phyloP scores from a whole-genome alignment of 2,329 filamentous ascomycete genomes.

The Triangularia verruculosa region DNA sequence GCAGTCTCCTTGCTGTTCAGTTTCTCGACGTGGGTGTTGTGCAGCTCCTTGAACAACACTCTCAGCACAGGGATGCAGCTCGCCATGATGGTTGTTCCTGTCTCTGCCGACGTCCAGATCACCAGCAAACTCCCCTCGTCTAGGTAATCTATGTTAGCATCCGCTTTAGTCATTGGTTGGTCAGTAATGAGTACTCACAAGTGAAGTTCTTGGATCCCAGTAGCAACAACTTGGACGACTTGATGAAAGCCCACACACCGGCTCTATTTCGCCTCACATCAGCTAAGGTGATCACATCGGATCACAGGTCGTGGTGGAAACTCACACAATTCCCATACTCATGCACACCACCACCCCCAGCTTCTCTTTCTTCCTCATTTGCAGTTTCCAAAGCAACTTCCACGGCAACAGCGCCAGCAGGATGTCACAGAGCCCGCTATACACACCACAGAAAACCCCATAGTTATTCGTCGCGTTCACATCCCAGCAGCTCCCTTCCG shows the following conservation, averaged over 20 bases:
- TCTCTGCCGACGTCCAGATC: constrained; percentile 25
- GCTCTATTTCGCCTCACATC: constrained; percentile 1
- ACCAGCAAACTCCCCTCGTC: constrained; percentile 9
- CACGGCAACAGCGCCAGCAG: constrained; percentile 32
- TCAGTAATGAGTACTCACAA: constrained; percentile 2
- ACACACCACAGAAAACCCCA: constrained; percentile 22
- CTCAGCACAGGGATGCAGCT: constrained; percentile 24
- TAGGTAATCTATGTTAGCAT: neutral
- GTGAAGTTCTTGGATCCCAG: constrained; percentile 17
- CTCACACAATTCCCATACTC: constrained; percentile 33
- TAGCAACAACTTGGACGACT: constrained; percentile 6
- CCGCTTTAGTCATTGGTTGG: too few relatives aligned
- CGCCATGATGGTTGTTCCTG: constrained; percentile 25
- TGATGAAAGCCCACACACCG: constrained; percentile 12
- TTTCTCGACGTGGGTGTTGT: neutral
- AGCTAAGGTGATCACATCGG: neutral
- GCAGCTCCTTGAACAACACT: constrained; percentile 13
- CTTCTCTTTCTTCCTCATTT: constrained; percentile 32
- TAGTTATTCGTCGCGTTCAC: constrained; percentile 21
- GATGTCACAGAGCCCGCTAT: constrained; percentile 30
- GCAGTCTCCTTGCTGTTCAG: neutral
- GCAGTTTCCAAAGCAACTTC: constrained; percentile 31
- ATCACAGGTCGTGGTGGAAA: too few relatives aligned
- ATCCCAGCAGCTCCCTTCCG: constrained; percentile 20
- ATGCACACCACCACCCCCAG: constrained; percentile 32